Conservation (phyloP, 345 rosid genomes). For the Aquilaria yunnanensis region DNA sequence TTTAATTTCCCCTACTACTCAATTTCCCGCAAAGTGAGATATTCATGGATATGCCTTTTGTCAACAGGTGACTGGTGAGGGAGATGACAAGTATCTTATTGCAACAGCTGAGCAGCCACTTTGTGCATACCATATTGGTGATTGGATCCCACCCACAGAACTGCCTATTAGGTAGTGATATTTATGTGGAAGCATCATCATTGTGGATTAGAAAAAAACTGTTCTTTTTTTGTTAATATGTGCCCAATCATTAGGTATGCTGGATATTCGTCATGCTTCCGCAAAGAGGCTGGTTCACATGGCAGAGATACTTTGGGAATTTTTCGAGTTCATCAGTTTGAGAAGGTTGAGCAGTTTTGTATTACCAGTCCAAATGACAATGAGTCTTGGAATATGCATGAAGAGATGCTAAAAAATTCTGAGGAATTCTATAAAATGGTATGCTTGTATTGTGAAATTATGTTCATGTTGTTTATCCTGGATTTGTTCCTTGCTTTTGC, state of each 20-base stretch:
- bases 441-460: background rate
- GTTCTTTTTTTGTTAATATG: background rate
- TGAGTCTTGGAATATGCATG: slow-evolving; percentile 59
- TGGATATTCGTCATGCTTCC: slow-evolving; percentile 59
- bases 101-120: slow-evolving; percentile 68
- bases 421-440: slow-evolving; percentile 58
- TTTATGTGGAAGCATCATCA: background rate
- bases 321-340: slow-evolving; percentile 62
- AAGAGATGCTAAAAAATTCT: slow-evolving; percentile 57
- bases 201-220: background rate
- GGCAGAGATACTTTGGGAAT: slow-evolving; percentile 66
- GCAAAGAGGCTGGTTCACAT: slow-evolving; percentile 66
- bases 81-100: slow-evolving; percentile 60
- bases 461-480: background rate
- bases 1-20: background rate
- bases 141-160: slow-evolving; percentile 57
- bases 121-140: slow-evolving; percentile 55
- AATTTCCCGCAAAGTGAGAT: too few relatives aligned
- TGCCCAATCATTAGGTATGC: slow-evolving; percentile 37
- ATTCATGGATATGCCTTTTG: background rate
- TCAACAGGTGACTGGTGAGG: slow-evolving; percentile 56
- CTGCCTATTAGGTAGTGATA: slow-evolving; percentile 41
- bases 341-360: slow-evolving; percentile 68
- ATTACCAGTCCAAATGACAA: slow-evolving; percentile 52
- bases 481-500: background rate